Percentiles rank a stretch among this genome's conserved stretches.
These are phyloP conservation scores for Aleurites moluccanus DNA, from an alignment of 441 rosid species.

Conservation along the genomic window DNA sequence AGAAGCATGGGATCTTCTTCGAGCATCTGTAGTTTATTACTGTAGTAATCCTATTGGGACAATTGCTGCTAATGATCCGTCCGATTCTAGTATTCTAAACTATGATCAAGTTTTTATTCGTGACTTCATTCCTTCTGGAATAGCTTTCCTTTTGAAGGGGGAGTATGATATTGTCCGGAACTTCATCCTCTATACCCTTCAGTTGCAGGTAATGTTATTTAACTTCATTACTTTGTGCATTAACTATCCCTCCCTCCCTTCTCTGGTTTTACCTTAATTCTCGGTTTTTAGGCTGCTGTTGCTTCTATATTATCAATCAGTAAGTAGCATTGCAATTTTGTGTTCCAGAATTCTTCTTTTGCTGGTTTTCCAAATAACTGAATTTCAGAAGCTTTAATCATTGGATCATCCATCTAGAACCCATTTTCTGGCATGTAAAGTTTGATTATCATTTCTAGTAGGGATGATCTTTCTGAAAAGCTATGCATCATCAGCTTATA, in stretches of 20 bases:
- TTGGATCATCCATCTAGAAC: background rate
- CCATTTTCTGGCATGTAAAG: constrained; percentile 1
- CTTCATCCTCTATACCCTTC: constrained; percentile 36
- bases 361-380: background rate
- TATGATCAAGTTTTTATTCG: constrained; percentile 35
- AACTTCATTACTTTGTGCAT: background rate
- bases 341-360: background rate
- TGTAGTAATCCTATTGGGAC: constrained; percentile 40
- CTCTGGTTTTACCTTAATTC: background rate
- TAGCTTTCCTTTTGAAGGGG: constrained; percentile 71
- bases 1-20: constrained; percentile 83
- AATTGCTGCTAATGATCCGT: constrained; percentile 87
- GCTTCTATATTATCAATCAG: background rate
- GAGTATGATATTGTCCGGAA: constrained; percentile 93
- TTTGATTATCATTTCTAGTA: background rate
- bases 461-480: background rate
- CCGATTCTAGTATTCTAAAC: constrained; percentile 42
- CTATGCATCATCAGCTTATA: background rate
- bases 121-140: constrained; percentile 33
- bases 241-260: background rate
- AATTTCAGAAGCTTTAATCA: constrained; percentile 3
- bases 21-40: constrained; percentile 63
- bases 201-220: constrained; percentile 26
- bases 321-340: background rate
- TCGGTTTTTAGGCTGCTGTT: constrained; percentile 2